Conservation (phyloP, 768 basidiomycete species). For the Mycena vitilis region DNA sequence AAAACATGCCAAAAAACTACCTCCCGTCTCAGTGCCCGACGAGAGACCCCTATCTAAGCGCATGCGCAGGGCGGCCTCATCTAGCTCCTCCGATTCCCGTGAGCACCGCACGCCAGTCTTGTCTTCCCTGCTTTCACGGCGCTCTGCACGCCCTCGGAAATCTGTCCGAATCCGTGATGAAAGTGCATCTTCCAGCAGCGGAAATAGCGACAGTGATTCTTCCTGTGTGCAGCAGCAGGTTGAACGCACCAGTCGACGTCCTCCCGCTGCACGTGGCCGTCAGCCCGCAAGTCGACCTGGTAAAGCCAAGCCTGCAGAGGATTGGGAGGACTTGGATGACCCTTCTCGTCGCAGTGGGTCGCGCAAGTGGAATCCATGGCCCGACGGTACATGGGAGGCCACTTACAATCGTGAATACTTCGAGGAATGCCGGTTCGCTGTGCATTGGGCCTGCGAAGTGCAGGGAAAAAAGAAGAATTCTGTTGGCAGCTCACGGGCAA, state of each 20-base stretch:
- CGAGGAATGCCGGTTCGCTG: conserved; percentile 26
- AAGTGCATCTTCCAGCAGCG: conserved; percentile 5
- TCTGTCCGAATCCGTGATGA: background rate
- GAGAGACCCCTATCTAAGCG: background rate
- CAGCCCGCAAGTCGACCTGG: no score
- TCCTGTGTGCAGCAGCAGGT: background rate
- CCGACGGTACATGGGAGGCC: conserved; percentile 35
- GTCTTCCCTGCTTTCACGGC: background rate
- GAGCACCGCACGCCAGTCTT: background rate
- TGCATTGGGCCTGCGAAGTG: conserved; percentile 37
- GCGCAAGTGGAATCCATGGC: conserved; percentile 39
- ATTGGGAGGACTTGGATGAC: background rate
- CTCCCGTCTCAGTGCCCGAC: background rate
- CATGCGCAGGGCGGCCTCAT: background rate
- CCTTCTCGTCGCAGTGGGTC: background rate
- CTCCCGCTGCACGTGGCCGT: no score
- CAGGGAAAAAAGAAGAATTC: conserved; percentile 34
- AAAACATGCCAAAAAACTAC: background rate
- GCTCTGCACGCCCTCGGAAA: background rate
- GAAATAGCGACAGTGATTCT: background rate
- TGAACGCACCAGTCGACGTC: no score
- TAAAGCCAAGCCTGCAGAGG: background rate
- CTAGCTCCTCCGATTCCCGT: background rate
- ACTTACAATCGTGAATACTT: conserved; percentile 28
- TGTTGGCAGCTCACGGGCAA: conserved; percentile 15